These are phyloP conservation scores for Colletotrichum eleusines DNA, from an alignment of 2,329 filamentous ascomycete species.

Conservation along the genomic window DNA sequence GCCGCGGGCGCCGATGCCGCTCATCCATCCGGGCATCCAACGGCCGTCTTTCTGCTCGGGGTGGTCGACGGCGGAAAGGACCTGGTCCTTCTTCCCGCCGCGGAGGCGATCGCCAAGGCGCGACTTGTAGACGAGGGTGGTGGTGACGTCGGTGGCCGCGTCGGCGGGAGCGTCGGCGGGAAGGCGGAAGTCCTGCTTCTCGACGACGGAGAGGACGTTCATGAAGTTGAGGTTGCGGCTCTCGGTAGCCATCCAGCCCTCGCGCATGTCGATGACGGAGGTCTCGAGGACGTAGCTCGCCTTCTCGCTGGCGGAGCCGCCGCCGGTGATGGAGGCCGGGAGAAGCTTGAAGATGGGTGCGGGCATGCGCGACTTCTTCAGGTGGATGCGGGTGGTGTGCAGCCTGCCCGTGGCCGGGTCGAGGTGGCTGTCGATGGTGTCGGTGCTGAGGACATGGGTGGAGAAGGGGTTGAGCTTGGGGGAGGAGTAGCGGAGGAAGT, in stretches of 20 bases:
- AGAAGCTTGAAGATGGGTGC: slow-evolving; percentile 80
- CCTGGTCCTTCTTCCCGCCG: slow-evolving; percentile 61
- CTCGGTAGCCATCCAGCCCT: slow-evolving; percentile 87
- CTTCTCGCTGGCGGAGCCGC: slow-evolving; percentile 69
- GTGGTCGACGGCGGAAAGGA: slow-evolving; percentile 53
- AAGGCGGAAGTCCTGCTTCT: slow-evolving; percentile 76
- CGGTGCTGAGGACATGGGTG: slow-evolving; percentile 84
- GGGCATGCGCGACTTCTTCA: slow-evolving; percentile 85
- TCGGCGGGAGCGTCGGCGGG: slow-evolving; percentile 51
- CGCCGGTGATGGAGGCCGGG: slow-evolving; percentile 76
- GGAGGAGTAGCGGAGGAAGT: slow-evolving; percentile 87
- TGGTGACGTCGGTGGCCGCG: slow-evolving; percentile 73
- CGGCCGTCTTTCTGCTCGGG: slow-evolving; percentile 54
- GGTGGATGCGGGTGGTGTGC: slow-evolving; percentile 82
- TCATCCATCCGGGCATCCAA: slow-evolving; percentile 66
- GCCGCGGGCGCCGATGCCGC: slow-evolving; percentile 74
- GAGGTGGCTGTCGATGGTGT: slow-evolving; percentile 81
- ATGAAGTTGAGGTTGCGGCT: slow-evolving; percentile 86
- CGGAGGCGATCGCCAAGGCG: slow-evolving; percentile 77
- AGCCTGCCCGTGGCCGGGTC: slow-evolving; percentile 80
- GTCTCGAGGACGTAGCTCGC: slow-evolving; percentile 86
- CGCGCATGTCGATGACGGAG: slow-evolving; percentile 80
- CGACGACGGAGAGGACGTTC: slow-evolving; percentile 81
- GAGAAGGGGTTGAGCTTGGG: slow-evolving; percentile 81
- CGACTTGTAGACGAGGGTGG: slow-evolving; percentile 80